Evolutionary conservation across 2,329 filamentous ascomycete genomes (phyloP), one percentile per base, ranked within the genome.

Genomic region (Leptographium radiaticola): DNA sequence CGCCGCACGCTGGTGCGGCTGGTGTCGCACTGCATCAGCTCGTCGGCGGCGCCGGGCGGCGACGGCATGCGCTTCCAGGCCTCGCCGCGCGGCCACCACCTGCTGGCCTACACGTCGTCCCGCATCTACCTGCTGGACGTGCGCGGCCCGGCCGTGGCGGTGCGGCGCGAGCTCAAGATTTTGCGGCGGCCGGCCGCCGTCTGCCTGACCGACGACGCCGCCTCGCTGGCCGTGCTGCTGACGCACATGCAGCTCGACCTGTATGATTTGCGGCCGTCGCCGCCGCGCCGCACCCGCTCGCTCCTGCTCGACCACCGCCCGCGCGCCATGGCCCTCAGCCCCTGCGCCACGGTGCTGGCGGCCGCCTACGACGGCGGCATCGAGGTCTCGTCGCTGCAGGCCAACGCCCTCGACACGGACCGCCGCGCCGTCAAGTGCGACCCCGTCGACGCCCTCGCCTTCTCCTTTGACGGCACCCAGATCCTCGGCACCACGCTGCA

Each of bases 331-430:
- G 83, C 86, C 16, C 71, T 95, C 34, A 91, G 89, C 0, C 87
- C 89, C 1, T 87, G 85, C 58, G 88, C 87, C 30, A 82, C 84
- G 45, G 86, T 95, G 15, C 70, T 95, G 47, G 89, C 89, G 30
- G 85, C 88, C 16, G 89, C 89, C 9, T 94, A 90, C 66, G 83
- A 89, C 63, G 86, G 87, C 53, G 87, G 87, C n/a, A 90, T 95
- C 58, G 89, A 95, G 66, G 86, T 95, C 0, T 83, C 87, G 33
- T 86, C 88, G 6, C 71, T 95, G 42, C 80, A 79, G 49, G 73
- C 83, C 2, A 78, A 75, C 52, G 81, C 80, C 31, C 62, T 84
- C 33, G 67, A 78, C 13, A 86, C 80, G 0, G 84, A 89, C 60
- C 77, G 84, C 61, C 76, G 87, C 60, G 80, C 86, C 12, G 86